Conservation (phyloP, 495 filamentous ascomycete genomes). For the Penicillium angulare region DNA sequence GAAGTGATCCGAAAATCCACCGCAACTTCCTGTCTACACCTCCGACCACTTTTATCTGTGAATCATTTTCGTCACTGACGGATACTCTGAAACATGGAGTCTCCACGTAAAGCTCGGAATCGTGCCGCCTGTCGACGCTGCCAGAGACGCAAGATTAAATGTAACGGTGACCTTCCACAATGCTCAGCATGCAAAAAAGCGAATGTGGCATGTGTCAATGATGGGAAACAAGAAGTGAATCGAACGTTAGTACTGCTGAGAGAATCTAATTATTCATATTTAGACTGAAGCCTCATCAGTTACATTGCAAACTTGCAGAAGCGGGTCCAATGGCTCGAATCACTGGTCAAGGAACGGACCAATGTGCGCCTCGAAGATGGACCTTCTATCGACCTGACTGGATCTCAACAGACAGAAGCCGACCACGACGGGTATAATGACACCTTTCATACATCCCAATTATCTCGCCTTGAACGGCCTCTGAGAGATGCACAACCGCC, state of each 20-base stretch:
- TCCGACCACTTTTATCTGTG: too few relatives aligned
- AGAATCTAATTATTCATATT: background rate
- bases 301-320: constrained; percentile 41
- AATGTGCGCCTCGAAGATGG: constrained; percentile 30
- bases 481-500: background rate
- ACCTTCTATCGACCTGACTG: constrained; percentile 7
- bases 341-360: constrained; percentile 31
- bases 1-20: constrained; percentile 8
- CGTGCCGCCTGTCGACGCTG: constrained; percentile 41
- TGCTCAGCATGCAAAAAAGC: constrained; percentile 42
- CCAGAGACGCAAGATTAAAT: constrained; percentile 26
- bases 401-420: background rate
- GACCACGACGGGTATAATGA: background rate
- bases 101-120: constrained; percentile 29
- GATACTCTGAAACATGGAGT: too few relatives aligned
- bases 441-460: background rate
- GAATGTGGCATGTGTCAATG: constrained; percentile 38
- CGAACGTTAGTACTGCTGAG: constrained; percentile 24
- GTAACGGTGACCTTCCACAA: constrained; percentile 21
- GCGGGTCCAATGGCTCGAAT: constrained; percentile 43
- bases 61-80: too few relatives aligned
- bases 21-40: too few relatives aligned
- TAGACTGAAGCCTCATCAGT: constrained; percentile 15
- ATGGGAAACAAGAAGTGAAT: constrained; percentile 42
- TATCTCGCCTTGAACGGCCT: constrained; percentile 5